Evolutionary conservation across 768 basidiomycete species (phyloP).

Genomic region (Mrakia blollopis): DNA sequence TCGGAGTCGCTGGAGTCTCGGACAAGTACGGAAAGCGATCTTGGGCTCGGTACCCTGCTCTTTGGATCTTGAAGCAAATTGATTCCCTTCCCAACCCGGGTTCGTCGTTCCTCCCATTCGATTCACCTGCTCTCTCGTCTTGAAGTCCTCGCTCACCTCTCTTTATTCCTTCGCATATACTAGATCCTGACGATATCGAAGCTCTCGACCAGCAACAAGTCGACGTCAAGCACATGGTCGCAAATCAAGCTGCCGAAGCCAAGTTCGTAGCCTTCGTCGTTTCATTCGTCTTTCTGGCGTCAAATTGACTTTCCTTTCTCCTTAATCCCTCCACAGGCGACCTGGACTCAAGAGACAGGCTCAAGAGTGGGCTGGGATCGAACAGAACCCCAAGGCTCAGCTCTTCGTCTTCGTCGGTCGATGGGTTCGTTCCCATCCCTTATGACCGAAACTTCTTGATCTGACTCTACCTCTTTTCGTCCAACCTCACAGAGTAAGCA

Average conservation of each 20-base stretch:
- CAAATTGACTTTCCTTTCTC: neutral
- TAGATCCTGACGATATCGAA: slow-evolving; percentile 85
- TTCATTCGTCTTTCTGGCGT: neutral
- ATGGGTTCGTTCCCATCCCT: slow-evolving; percentile 57
- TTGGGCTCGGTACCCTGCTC: slow-evolving; percentile 92
- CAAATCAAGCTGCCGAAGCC: slow-evolving; percentile 73
- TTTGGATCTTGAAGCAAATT: slow-evolving; percentile 93
- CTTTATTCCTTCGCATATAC: too few species aligned
- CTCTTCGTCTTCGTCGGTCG: slow-evolving; percentile 94
- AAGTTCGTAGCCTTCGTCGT: slow-evolving; percentile 36
- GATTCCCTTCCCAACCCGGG: slow-evolving; percentile 86
- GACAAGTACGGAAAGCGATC: slow-evolving; percentile 96
- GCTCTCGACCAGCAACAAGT: slow-evolving; percentile 75
- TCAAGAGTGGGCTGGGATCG: slow-evolving; percentile 91
- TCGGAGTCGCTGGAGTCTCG: slow-evolving; percentile 93
- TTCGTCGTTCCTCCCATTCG: too few species aligned
- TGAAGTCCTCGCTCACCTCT: too few species aligned
- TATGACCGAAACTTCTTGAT: too few species aligned
- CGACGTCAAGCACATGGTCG: slow-evolving; percentile 68
- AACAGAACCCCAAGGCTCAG: slow-evolving; percentile 81
- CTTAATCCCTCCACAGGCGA: slow-evolving; percentile 45
- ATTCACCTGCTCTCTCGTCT: too few species aligned
- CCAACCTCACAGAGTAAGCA: slow-evolving; percentile 58
- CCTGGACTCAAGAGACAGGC: slow-evolving; percentile 87
- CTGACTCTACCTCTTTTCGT: neutral